Evolutionary conservation across 257 asterid genomes (phyloP).

Genomic region (Oldenlandia corymbosa): DNA sequence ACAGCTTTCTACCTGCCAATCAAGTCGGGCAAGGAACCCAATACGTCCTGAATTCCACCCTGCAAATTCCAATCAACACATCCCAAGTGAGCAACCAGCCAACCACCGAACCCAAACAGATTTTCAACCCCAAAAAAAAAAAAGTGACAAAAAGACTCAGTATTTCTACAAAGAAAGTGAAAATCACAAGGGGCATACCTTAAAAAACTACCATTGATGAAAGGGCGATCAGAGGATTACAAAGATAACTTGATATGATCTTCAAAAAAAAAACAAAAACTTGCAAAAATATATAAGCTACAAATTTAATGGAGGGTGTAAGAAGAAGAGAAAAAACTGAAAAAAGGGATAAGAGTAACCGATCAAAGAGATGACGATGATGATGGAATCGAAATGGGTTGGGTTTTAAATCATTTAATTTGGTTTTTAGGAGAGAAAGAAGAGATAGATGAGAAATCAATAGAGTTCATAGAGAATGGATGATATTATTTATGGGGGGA

Average conservation of each 20-base stretch:
- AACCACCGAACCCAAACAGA: not conserved
- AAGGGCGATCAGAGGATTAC: constrained; percentile 12
- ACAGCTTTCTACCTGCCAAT: not conserved
- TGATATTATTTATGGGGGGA: constrained; percentile 9
- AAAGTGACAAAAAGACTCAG: not conserved
- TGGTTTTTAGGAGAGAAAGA: constrained; percentile 1
- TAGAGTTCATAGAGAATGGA: constrained; percentile 10
- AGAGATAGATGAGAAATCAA: not conserved
- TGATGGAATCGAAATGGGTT: constrained; percentile 12
- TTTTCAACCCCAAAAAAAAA: no score
- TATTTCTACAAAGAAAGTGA: not conserved
- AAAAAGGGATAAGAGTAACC: constrained; percentile 5
- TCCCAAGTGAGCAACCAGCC: constrained; percentile 1
- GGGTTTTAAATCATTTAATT: constrained; percentile 5
- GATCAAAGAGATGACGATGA: constrained; percentile 11
- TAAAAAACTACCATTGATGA: not conserved
- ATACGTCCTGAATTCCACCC: constrained; percentile 6
- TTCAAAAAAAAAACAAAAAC: no score
- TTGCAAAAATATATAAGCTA: no score
- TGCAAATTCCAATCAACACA: constrained; percentile 9
- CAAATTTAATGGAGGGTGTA: no score
- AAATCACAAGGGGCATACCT: constrained; percentile 9
- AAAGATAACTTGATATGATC: not conserved
- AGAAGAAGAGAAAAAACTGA: no score
- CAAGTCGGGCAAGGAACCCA: constrained; percentile 1